These are phyloP conservation scores for Coemansia sp. DNA, from an alignment of 192 early-diverging fungal genomes.

Conservation along the genomic window DNA sequence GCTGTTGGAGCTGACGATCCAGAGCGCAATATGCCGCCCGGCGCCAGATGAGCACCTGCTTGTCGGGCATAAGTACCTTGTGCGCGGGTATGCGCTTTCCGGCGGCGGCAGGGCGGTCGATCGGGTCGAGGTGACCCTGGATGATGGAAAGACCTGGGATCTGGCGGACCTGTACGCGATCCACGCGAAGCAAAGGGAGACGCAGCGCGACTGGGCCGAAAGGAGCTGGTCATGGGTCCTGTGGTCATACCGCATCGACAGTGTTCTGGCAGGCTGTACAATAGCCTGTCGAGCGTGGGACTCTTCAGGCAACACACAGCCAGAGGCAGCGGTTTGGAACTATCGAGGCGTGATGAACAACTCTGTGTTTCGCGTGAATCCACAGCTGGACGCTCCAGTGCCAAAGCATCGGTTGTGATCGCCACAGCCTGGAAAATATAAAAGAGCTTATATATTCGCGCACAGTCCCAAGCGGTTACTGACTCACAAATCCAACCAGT, in stretches of 20 bases:
- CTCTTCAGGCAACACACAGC: conserved; percentile 83
- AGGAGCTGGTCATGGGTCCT: conserved; percentile 82
- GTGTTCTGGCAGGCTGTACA: conserved; percentile 44
- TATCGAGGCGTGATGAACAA: conserved; percentile 82
- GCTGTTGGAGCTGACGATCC: conserved; percentile 76
- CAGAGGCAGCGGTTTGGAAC: conserved; percentile 73
- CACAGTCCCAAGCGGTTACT: background rate
- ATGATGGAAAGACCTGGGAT: conserved; percentile 78
- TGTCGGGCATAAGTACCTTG: conserved; percentile 36
- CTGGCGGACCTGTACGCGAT: conserved; percentile 60
- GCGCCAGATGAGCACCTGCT: conserved; percentile 54
- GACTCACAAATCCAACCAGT: background rate
- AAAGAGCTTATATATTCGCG: background rate
- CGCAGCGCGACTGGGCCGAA: conserved; percentile 38
- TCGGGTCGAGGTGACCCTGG: conserved; percentile 79
- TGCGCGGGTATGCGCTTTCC: conserved; percentile 78
- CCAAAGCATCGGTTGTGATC: conserved; percentile 17
- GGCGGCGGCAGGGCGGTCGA: conserved; percentile 73
- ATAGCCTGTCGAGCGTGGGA: conserved; percentile 82
- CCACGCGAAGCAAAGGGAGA: conserved; percentile 8
- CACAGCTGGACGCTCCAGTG: conserved; percentile 9
- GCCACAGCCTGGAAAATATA: background rate
- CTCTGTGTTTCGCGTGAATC: conserved; percentile 52
- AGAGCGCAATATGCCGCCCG: conserved; percentile 71
- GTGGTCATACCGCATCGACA: conserved; percentile 67